Evolutionary conservation across 352 stramenopile genomes (phyloP).

Genomic region (Thalassiosira livingstoniorum): DNA sequence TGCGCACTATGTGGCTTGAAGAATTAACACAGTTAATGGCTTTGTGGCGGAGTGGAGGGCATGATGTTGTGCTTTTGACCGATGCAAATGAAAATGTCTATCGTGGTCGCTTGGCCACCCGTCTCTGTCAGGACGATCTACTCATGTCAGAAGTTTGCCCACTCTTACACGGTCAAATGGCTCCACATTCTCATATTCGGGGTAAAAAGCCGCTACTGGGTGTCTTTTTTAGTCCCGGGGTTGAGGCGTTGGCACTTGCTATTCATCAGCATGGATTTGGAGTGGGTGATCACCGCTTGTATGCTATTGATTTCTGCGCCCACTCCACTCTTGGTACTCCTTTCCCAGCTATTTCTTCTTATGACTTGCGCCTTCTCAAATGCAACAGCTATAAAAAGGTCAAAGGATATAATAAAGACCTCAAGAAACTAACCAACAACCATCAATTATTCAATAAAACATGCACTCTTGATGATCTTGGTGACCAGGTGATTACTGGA

Average conservation of each 20-base stretch:
- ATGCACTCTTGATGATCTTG: too few species aligned
- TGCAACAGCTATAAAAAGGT: too few species aligned
- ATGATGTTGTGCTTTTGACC: not conserved
- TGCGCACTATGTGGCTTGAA: not conserved
- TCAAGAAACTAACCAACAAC: too few species aligned
- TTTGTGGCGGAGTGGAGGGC: not conserved
- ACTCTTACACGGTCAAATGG: not conserved
- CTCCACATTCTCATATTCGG: not conserved
- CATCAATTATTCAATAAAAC: too few species aligned
- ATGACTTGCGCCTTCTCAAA: too few species aligned
- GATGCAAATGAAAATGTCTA: slow-evolving; percentile 3
- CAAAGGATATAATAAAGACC: too few species aligned
- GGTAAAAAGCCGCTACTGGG: not conserved
- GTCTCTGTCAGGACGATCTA: not conserved
- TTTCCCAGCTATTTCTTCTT: too few species aligned
- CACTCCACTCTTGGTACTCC: too few species aligned
- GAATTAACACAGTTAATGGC: not conserved
- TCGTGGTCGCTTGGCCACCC: not conserved
- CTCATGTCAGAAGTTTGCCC: not conserved
- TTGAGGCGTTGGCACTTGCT: not conserved
- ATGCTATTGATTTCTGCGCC: too few species aligned
- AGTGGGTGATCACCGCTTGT: not conserved
- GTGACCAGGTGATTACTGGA: too few species aligned
- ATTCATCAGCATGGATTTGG: not conserved
- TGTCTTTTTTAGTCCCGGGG: not conserved